These are phyloP conservation scores for Raphidocelis subcapitata DNA, from an alignment of 139 green algal genomes.

Conservation along the genomic window DNA sequence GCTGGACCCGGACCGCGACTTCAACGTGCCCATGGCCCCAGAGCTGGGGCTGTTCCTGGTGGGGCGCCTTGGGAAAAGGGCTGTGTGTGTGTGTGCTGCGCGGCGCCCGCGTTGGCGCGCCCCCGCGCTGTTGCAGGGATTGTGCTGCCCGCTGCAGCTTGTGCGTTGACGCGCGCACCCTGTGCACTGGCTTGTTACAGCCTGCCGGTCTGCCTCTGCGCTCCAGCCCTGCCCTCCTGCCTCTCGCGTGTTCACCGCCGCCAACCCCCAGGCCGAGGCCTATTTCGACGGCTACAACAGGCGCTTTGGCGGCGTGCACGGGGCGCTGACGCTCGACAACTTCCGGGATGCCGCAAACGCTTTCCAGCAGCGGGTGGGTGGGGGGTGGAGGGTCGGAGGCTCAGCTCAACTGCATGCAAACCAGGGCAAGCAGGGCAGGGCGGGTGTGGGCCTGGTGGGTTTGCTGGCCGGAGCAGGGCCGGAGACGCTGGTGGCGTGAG, in stretches of 20 bases:
- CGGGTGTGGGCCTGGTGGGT: background rate
- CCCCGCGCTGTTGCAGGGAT: background rate
- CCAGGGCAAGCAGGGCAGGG: slow-evolving; percentile 11
- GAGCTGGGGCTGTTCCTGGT: slow-evolving; percentile 85
- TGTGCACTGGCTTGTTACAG: background rate
- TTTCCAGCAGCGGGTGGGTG: slow-evolving; percentile 29
- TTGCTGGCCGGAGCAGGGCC: background rate
- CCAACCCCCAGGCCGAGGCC: slow-evolving; percentile 47
- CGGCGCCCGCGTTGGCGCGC: no score
- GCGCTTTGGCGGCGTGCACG: slow-evolving; percentile 28
- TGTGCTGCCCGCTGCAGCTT: background rate
- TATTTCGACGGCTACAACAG: slow-evolving; percentile 71
- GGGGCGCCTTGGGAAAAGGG: background rate
- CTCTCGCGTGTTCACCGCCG: background rate
- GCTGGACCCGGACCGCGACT: slow-evolving; percentile 36
- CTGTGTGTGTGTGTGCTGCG: background rate
- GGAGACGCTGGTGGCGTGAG: no score
- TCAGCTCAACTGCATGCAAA: slow-evolving; percentile 39
- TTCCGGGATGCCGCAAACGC: slow-evolving; percentile 16
- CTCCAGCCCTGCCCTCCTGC: background rate
- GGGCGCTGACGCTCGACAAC: slow-evolving; percentile 19
- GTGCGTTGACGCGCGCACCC: background rate
- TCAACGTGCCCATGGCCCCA: slow-evolving; percentile 78
- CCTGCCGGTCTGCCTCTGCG: background rate
- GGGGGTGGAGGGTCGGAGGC: no score